phyloP scores from a whole-genome alignment of 2,329 filamentous ascomycete genomes.

The Dactylellina sp. region DNA sequence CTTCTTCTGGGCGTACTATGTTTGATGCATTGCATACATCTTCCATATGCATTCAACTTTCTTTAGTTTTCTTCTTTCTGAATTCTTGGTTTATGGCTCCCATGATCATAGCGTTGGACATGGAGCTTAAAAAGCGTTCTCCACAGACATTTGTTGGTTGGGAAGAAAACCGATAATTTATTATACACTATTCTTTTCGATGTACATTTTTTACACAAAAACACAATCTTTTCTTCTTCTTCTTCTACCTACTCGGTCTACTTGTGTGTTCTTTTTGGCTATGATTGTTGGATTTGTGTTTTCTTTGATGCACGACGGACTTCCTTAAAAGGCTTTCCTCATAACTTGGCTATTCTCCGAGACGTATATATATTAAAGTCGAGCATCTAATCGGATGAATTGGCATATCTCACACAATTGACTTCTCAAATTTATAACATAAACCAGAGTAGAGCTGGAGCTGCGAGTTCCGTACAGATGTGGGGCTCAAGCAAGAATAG shows the following conservation, averaged over 20 bases:
- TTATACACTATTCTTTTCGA: constrained; percentile 1
- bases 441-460: too few species aligned
- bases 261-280: too few species aligned
- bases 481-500: too few species aligned
- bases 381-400: too few species aligned
- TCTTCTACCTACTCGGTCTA: neutral
- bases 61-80: neutral
- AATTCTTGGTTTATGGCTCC: neutral
- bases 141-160: neutral
- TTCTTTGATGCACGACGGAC: too few species aligned
- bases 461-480: too few species aligned
- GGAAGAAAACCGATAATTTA: neutral
- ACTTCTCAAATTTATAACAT: too few species aligned
- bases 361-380: too few species aligned
- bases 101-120: constrained; percentile 19
- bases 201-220: constrained; percentile 12
- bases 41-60: constrained; percentile 1
- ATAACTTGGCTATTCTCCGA: too few species aligned
- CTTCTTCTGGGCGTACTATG: constrained; percentile 1
- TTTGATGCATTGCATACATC: constrained; percentile 3
- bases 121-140: neutral
- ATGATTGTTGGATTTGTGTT: too few species aligned
- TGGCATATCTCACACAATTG: too few species aligned
- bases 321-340: too few species aligned
- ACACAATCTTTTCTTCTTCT: neutral